Percentiles rank a stretch among this genome's conserved stretches.
phyloP scores from a whole-genome alignment of 2,329 filamentous ascomycete species.

The Xylariales sp. region DNA sequence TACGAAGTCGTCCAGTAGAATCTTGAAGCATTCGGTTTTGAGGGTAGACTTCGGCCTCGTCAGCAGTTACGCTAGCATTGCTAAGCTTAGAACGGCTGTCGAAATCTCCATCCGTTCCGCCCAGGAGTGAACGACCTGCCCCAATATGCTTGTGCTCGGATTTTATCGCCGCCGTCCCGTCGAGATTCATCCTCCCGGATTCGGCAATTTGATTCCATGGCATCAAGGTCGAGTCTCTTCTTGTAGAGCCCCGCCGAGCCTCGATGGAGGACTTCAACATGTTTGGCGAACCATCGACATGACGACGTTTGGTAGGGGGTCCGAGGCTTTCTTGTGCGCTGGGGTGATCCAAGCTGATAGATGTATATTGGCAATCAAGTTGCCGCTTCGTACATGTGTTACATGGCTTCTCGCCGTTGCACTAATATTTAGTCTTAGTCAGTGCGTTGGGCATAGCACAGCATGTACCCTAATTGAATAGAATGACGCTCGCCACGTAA shows the following conservation, averaged over 20 bases:
- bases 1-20: slow-evolving; percentile 66
- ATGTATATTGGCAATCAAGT: slow-evolving; percentile 58
- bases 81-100: slow-evolving; percentile 53
- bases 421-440: slow-evolving; percentile 55
- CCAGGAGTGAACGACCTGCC: slow-evolving; percentile 36
- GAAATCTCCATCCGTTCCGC: slow-evolving; percentile 46
- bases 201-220: slow-evolving; percentile 44
- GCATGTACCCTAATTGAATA: slow-evolving; percentile 23
- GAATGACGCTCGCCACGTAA: neutral
- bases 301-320: slow-evolving; percentile 54
- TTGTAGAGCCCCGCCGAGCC: slow-evolving; percentile 47
- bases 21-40: slow-evolving; percentile 70
- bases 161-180: slow-evolving; percentile 35
- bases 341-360: slow-evolving; percentile 48
- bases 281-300: slow-evolving; percentile 47
- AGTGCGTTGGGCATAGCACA: slow-evolving; percentile 38
- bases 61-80: slow-evolving; percentile 60
- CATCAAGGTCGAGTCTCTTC: slow-evolving; percentile 41
- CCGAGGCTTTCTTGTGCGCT: slow-evolving; percentile 50
- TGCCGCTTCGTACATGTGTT: slow-evolving; percentile 67
- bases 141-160: slow-evolving; percentile 41
- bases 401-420: slow-evolving; percentile 69
- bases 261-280: slow-evolving; percentile 44
- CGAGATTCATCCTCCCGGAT: slow-evolving; percentile 36
- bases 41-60: slow-evolving; percentile 66